Base-by-base conservation (phyloP, 352 stramenopile genomes). In the Elongisporangium anandrum region DNA sequence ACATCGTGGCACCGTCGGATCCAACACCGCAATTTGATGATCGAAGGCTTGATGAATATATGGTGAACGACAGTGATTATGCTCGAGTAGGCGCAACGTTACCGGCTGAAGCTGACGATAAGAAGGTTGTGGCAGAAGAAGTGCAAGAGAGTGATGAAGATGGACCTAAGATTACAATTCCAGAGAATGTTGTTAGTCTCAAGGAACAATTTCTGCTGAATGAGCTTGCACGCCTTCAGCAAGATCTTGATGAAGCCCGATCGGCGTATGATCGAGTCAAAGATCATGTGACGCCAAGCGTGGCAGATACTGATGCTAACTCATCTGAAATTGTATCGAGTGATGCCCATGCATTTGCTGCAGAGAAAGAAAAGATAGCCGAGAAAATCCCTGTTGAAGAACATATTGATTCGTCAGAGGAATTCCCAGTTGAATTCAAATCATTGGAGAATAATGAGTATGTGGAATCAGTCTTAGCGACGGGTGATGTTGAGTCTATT, bases 181-280 rank as follows among this genome's bases (percentile, higher is more conserved):
- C 12, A 4, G 10, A 17, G 2, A 38, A 9, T 38, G 6, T 9
- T 45, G 48, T 59, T 24, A 75, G 41, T 24, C 52, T 64, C 19
- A 79, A 73, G 39, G 73, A 85, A 16, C 50, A 70, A 29, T 59
- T 54, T 1, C 59, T 83, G 24, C 60, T 69, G 29, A 65, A 63
- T 0, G 65, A 83, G 47, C 54, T 81, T 17, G 63, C 53, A 34
- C 60, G 65, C 6, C 34, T 85, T 29, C 61, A 61, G 5, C 66
- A 70, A 45, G 71, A 76, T 17, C 49, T 85, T 4, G 64, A 61
- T 41, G 66, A 73, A 62, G 52, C 58, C 12, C 34, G 34, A 12
- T 45, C 34, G 10, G 34, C 13, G 34, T 45, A 17, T 45, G 34
- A 45, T 17, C 34, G 34, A 45, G 34, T 45, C 34, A 45, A 45